Evolutionary conservation across 495 filamentous ascomycete species (phyloP).

Genomic region (Xylaria longipes): DNA sequence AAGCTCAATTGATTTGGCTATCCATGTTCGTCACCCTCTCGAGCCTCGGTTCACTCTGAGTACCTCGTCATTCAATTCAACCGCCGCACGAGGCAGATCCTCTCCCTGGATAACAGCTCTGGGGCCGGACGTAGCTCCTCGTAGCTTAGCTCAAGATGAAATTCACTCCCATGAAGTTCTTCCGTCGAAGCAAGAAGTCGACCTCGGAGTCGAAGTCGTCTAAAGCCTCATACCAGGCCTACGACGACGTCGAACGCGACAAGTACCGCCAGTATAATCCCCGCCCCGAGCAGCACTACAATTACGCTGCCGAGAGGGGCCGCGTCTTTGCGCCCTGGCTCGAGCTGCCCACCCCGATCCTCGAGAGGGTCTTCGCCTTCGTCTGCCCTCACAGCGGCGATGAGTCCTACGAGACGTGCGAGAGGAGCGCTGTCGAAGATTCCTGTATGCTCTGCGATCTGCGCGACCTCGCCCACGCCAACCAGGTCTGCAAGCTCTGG

Average conservation of each 20-base stretch:
- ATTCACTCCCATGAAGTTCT: conserved; percentile 48
- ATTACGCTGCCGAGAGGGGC: conserved; percentile 31
- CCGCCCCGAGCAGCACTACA: conserved; percentile 27
- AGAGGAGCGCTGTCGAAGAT: conserved; percentile 80
- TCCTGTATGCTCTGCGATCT: conserved; percentile 96
- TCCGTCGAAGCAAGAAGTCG: conserved; percentile 45
- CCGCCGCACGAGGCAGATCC: background rate
- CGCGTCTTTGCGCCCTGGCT: conserved; percentile 40
- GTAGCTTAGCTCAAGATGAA: conserved; percentile 31
- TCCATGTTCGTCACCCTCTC: background rate
- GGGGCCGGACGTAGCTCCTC: background rate
- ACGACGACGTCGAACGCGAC: conserved; percentile 35
- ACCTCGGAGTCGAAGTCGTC: conserved; percentile 30
- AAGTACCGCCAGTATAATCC: conserved; percentile 37
- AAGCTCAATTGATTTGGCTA: background rate
- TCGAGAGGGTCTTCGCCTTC: conserved; percentile 75
- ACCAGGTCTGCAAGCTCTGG: conserved; percentile 77
- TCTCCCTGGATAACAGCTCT: background rate
- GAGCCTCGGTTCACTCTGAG: background rate
- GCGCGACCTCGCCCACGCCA: conserved; percentile 84
- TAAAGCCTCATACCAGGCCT: conserved; percentile 22
- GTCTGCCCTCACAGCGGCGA: conserved; percentile 87
- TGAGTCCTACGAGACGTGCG: conserved; percentile 77
- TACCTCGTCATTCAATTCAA: background rate
- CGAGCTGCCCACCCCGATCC: conserved; percentile 65